Base-by-base conservation (phyloP, 2,329 filamentous ascomycete genomes). In the Penicillium sp. region DNA sequence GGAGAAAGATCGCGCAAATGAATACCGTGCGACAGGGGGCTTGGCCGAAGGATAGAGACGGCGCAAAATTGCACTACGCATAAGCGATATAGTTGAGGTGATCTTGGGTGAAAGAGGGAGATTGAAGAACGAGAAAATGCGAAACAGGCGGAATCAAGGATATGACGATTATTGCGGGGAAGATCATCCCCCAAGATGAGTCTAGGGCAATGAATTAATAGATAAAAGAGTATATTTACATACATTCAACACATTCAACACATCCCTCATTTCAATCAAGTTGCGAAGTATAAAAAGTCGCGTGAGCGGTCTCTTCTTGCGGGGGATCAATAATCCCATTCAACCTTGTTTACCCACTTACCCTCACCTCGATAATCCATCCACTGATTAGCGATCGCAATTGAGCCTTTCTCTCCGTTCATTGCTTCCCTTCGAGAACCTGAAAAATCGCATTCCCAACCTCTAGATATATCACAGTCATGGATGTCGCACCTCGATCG, bases 401-500 rank as follows among this genome's bases (percentile, higher is more conserved):
- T 39, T 18, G 9, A 39, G 4, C 14, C 14, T 18, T 11, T 34
- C 14, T 7, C 16, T 7, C 16, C 2, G 4, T 26, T 16, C 10
- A 7, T 2, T 1, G 1, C 16, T 14, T 42, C 4, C 26, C 18
- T 49, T 13, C 10, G 8, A 34, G 9, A 23, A 6, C 9, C 18
- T 7, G 11, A 3, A 13, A 16, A 8, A 42, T 32, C 29, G 10
- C 7, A 34, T 34, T 26, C 27, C 11, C 18, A 7, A 11, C 38
- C 23, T 5, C 23, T 23, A 40, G 38, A 29, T 7, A 29, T 5
- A 23, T 47, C 29, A 38, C 36, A 47, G 47, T 58, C 55, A 74
- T 75, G 66, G 69, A 73, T 40, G 50, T 59, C 41, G 48, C 60
- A 40, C 63, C 65, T 38, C 77, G 79, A 59, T 85, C 85, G 23